Evolutionary conservation across 352 stramenopile genomes (phyloP).

Genomic region (Pythium volutum): DNA sequence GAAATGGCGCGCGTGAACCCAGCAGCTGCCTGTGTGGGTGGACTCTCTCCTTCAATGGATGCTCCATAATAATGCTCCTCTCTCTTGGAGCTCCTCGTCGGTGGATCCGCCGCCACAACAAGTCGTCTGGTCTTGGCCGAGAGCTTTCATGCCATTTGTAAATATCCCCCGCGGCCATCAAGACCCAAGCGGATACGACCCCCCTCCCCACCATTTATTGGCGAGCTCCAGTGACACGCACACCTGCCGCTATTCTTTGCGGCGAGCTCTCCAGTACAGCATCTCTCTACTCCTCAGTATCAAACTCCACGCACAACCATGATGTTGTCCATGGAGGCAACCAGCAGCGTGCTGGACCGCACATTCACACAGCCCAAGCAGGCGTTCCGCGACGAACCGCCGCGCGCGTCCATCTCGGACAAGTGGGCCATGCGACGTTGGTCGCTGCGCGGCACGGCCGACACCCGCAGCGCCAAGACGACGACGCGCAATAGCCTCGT

Average conservation of each 20-base stretch:
- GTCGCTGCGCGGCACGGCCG: slow-evolving; percentile 19
- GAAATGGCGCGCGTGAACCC: too few species aligned
- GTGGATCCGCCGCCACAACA: too few species aligned
- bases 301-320: background rate
- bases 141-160: background rate
- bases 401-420: slow-evolving; percentile 4
- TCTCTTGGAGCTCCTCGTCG: too few species aligned
- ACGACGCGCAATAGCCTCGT: background rate
- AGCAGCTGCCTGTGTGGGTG: too few species aligned
- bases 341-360: slow-evolving; percentile 5
- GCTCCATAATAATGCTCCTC: too few species aligned
- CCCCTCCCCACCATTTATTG: background rate
- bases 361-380: slow-evolving; percentile 6
- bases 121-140: too few species aligned
- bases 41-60: too few species aligned
- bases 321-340: slow-evolving; percentile 20
- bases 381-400: background rate
- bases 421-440: slow-evolving; percentile 22
- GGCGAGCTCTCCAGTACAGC: too few species aligned
- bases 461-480: background rate
- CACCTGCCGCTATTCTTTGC: too few species aligned
- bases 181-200: background rate
- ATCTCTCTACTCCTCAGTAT: too few species aligned
- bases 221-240: background rate
- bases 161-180: background rate